Percentiles rank a stretch among this genome's conserved stretches.
phyloP scores from a whole-genome alignment of 192 early-diverging fungal species.

The Chytriomyces sp. region DNA sequence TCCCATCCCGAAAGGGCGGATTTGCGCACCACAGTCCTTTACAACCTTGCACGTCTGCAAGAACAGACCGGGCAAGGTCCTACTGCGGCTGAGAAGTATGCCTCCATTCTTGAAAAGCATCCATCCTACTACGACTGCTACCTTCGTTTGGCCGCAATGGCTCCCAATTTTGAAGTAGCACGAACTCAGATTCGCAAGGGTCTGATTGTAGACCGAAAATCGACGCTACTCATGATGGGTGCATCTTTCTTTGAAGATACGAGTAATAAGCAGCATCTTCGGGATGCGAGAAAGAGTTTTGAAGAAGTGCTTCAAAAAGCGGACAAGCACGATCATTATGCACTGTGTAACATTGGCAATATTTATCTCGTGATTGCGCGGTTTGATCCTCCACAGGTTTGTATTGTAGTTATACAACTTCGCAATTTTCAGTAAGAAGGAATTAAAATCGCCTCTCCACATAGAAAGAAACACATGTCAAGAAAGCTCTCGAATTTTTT shows the following conservation, averaged over 20 bases:
- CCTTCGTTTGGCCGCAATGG: constrained; percentile 73
- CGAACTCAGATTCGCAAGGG: constrained; percentile 66
- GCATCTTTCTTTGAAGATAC: constrained; percentile 62
- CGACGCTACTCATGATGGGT: constrained; percentile 76
- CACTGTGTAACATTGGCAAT: constrained; percentile 80
- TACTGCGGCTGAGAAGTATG: constrained; percentile 70
- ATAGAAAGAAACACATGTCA: constrained; percentile 35
- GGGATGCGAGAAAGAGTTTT: constrained; percentile 70
- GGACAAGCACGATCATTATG: constrained; percentile 77
- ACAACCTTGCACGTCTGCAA: constrained; percentile 64
- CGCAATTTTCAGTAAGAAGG: background rate
- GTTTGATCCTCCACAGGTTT: constrained; percentile 35
- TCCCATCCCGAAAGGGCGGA: background rate
- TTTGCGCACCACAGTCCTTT: constrained; percentile 57
- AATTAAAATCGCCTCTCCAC: background rate
- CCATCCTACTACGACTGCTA: constrained; percentile 74
- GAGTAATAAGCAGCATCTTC: constrained; percentile 43
- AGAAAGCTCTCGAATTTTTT: constrained; percentile 68
- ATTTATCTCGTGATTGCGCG: constrained; percentile 70
- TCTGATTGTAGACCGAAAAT: constrained; percentile 62
- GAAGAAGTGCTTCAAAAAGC: constrained; percentile 78
- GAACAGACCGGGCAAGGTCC: constrained; percentile 41
- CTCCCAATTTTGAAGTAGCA: constrained; percentile 58
- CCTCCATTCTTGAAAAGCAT: constrained; percentile 59
- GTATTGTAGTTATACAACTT: background rate